Evolutionary conservation across 805 yeast species (phyloP), one percentile per base, ranked within the genome.

Genomic region (Hermanozyma aechmeae): DNA sequence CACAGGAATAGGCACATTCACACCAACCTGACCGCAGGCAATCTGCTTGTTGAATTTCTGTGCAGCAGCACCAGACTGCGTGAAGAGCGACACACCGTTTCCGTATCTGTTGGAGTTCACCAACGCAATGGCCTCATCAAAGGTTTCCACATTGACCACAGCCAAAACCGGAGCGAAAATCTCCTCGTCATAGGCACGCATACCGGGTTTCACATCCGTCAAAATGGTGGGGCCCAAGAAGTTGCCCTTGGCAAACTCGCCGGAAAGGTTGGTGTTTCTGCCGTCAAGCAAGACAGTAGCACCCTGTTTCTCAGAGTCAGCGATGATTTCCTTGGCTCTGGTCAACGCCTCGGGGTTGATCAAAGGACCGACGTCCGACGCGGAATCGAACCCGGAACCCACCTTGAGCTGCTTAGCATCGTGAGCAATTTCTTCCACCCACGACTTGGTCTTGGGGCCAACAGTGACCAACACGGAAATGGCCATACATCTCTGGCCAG

Each of bases 401-500:
- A 75, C 77, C 38, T 61, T 61, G 48, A 80, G 71, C 33, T 52
- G 43, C 43, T 67, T 58, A 25, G 85, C 85, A 26, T 67, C 71
- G 30, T 53, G 63, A 19, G 72, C 69, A 28, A 79, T 64, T 28
- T 77, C 85, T 24, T 57, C 43, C 30, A 79, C 56, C 82, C 84
- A 78, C 37, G 67, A 68, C 47, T 65, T 65, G 37, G 81, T 64
- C 36, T 67, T 62, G 15, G 31, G 34, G 23, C 86, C 86, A 15
- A 80, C 85, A 13, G 83, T 71, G 28, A 79, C 81, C 38, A 80
- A 61, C 20, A 76, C 81, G 14, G 81, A 76, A 30, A 80, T 73
- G 8, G 84, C 82, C 81, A 79, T 75, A 58, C 89, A 79, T 50
- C 86, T 73, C 65, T 79, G 89, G 37, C 87, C 89, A 13, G 87